Evolutionary conservation across 2,329 filamentous ascomycete species (phyloP), one percentile per base, ranked within the genome.

Genomic region (Phymatotrichopsis omnivora): DNA sequence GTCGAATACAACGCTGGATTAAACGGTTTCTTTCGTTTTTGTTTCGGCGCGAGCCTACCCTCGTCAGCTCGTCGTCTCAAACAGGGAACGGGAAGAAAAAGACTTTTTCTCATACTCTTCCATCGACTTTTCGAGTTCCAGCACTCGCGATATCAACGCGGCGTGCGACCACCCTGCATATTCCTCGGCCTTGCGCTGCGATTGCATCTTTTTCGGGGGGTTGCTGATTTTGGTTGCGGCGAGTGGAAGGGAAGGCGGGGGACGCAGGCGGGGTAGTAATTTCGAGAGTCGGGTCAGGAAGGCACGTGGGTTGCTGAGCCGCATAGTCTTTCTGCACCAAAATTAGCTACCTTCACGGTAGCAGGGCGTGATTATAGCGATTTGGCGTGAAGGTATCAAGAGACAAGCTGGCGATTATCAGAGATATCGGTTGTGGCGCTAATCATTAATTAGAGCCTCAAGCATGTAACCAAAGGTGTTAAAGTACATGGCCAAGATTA

Each of bases 1-100:
- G 85, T 93, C 27, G 76, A 74, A 63, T 95, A 94, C 60, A 78
- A 82, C 11, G 77, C 78, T 0, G 84, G 77, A 61, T 96, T 85
- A 59, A 94, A 80, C 40, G 68, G 68, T 52, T 71, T 67, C 20
- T 63, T 56, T 50, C 58, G 56, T 52, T 66, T 70, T 57, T 66
- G 39, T 17, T 5, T 38, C n/a, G 32, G 32, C 11, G 27, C n/a
- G 27, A 10, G 10, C 27, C 10, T 10, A 29, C 10, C 27, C 10
- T 10, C 10, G 27, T 29, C n/a, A 10, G 10, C 27, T 29, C n/a
- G 27, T 10, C 27, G 10, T 29, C n/a, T 38, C 12, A 4, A 34
- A 7, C 8, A 8, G 20, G 41, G 29, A n/a, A 27, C 5, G 35
- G 17, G 23, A 11, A 45, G 5, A 14, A 24, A 39, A 20, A 2